Conservation (phyloP, 2,329 filamentous ascomycete genomes). For the Trichophyton rubrum region DNA sequence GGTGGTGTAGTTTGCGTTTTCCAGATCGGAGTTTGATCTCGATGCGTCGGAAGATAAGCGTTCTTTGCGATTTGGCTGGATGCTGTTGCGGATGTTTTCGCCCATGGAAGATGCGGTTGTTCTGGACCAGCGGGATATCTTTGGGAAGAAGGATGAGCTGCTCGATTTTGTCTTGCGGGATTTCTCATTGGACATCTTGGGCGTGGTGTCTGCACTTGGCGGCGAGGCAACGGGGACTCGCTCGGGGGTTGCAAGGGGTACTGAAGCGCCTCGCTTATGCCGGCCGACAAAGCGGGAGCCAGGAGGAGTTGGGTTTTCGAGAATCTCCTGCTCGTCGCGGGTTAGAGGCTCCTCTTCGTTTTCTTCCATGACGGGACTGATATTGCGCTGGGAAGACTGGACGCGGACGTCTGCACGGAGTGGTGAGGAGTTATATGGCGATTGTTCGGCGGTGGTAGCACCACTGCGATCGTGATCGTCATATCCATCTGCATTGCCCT, state of each 20-base stretch:
- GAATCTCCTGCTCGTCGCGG: conserved; percentile 36
- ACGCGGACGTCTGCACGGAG: conserved; percentile 36
- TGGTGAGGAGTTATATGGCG: conserved; percentile 23
- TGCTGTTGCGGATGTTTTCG: conserved; percentile 59
- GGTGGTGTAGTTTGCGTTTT: conserved; percentile 45
- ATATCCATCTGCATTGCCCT: not conserved
- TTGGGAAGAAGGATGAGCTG: conserved; percentile 71
- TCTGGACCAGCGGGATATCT: conserved; percentile 94
- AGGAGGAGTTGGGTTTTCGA: conserved; percentile 46
- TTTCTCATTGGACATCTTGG: conserved; percentile 51
- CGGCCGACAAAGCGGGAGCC: conserved; percentile 41
- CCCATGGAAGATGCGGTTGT: conserved; percentile 83
- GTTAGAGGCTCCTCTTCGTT: conserved; percentile 53
- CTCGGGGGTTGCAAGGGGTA: conserved; percentile 35
- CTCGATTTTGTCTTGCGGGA: conserved; percentile 80
- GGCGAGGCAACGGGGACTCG: conserved; percentile 32
- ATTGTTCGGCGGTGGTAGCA: not conserved
- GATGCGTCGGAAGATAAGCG: conserved; percentile 54
- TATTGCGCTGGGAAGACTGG: conserved; percentile 22
- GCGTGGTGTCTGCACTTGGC: conserved; percentile 67
- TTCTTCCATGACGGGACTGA: conserved; percentile 81
- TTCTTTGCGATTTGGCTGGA: conserved; percentile 42
- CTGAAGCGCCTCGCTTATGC: conserved; percentile 31
- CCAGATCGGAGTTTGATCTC: conserved; percentile 64
- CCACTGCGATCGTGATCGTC: not conserved